Base-by-base conservation (phyloP, 352 stramenopile genomes). In the Phytophthora multivora region DNA sequence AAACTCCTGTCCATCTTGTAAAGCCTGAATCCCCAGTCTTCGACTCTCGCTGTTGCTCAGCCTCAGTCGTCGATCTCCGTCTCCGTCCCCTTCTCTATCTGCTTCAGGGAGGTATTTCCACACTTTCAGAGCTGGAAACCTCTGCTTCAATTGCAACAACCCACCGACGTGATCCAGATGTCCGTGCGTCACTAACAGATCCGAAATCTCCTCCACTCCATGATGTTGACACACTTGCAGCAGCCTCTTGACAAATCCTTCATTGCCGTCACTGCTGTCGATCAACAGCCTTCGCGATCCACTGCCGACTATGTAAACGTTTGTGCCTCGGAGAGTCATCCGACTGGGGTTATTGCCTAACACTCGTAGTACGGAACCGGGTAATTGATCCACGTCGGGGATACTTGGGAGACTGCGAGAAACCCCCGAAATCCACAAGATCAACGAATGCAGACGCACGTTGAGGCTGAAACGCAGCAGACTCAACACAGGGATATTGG, bases 91-190 rank as follows among this genome's bases (percentile, higher is more conserved):
- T 21, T 60, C 41, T 64, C 16, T 47, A 10, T 2, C 33, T 43
- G 47, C 26, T 0, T 52, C 18, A 10, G 79, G 78, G 33, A 90
- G 69, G 26, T 78, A 83, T 52, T 97, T 97, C 77, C 80, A 93
- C 52, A 95, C 70, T 6, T 65, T 59, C 23, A 87, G 72, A 12
- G 57, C 39, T 4, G 85, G 80, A 38, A 91, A 95, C 15, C 26
- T 63, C 28, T 80, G 52, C 31, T 73, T 77, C 1, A 94, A 51
- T 35, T 68, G 65, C 51, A 90, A 51, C 1, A 97, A 48, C 12
- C 92, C 92, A 9, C 91, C 92, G 7, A 97, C 77, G 62, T 98
- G 92, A 60, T 98, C 92, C 21, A 75, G 74, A 58, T 98, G 92
- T 11, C 82, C 77, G 70, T 98, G 92, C 3, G 92, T 98, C 46